phyloP scores from a whole-genome alignment of 2,329 filamentous ascomycete species.

The Diaporthe capsici region DNA sequence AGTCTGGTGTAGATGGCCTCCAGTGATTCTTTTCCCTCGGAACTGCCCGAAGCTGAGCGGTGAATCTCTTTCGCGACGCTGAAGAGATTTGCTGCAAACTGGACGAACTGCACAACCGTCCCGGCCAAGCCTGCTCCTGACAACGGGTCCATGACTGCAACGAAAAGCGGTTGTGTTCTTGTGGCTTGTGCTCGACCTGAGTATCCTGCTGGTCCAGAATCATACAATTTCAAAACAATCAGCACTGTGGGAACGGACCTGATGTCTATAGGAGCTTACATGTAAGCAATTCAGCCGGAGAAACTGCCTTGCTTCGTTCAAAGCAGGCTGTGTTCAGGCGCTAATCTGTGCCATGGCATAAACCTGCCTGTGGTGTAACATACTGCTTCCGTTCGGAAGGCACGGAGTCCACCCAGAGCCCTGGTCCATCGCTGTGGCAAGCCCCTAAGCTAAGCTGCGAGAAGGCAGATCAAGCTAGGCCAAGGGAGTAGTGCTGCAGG shows the following conservation, averaged over 20 bases:
- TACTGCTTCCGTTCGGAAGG: neutral
- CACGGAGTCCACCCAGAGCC: neutral
- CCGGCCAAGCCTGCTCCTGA: slow-evolving; percentile 3
- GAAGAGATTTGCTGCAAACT: slow-evolving; percentile 16
- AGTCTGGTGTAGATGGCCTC: neutral
- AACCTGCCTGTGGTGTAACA: neutral
- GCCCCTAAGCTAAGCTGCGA: neutral
- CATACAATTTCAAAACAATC: neutral
- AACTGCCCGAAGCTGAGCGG: neutral
- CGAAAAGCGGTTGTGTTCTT: too few species aligned
- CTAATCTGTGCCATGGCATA: neutral
- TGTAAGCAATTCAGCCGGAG: neutral
- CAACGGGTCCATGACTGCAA: neutral
- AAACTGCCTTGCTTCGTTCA: neutral
- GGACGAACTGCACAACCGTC: slow-evolving; percentile 6
- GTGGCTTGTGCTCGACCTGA: neutral
- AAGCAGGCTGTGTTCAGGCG: neutral
- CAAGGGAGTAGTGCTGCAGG: neutral
- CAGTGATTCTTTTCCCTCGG: neutral
- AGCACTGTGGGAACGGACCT: too few species aligned
- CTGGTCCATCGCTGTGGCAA: neutral
- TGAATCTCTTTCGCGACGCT: slow-evolving; percentile 6
- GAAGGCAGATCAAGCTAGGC: neutral
- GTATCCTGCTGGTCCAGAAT: too few species aligned
- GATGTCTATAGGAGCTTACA: neutral